phyloP scores from a whole-genome alignment of 192 early-diverging fungal species.

The Backusella mclennaniae region DNA sequence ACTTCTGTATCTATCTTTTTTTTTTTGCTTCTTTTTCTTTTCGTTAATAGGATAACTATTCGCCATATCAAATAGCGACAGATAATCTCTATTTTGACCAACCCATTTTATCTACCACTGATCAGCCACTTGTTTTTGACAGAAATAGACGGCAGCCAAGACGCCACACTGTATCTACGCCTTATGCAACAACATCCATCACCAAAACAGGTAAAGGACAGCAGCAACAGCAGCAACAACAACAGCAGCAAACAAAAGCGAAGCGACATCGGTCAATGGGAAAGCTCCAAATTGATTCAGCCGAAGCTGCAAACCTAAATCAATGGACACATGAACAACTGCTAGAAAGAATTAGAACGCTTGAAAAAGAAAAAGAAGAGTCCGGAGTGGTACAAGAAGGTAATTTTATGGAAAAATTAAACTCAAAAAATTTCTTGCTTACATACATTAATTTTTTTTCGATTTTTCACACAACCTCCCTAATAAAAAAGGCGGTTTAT shows the following conservation, averaged over 20 bases:
- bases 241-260: not conserved
- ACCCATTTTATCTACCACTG: not conserved
- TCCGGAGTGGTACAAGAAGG: not conserved
- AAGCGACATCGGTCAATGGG: slow-evolving; percentile 21
- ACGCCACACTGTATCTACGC: slow-evolving; percentile 28
- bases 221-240: not conserved
- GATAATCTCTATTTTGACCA: not conserved
- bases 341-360: slow-evolving; percentile 15
- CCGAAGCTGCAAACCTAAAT: slow-evolving; percentile 4
- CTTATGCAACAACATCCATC: slow-evolving; percentile 11
- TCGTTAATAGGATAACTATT: not conserved
- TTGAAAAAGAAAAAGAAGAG: slow-evolving; percentile 28
- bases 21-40: not conserved
- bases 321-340: slow-evolving; percentile 24
- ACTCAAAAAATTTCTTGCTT: not conserved
- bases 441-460: not conserved
- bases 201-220: not conserved
- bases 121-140: not conserved
- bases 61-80: not conserved
- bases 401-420: not conserved
- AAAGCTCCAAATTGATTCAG: not conserved
- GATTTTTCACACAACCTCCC: not conserved
- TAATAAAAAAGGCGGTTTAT: not conserved
- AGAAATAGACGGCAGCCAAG: slow-evolving; percentile 14
- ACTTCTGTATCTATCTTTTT: not conserved